phyloP scores from a whole-genome alignment of 225 moss, liverwort and hornwort genomes.

The Pseudoscleropodium purum region DNA sequence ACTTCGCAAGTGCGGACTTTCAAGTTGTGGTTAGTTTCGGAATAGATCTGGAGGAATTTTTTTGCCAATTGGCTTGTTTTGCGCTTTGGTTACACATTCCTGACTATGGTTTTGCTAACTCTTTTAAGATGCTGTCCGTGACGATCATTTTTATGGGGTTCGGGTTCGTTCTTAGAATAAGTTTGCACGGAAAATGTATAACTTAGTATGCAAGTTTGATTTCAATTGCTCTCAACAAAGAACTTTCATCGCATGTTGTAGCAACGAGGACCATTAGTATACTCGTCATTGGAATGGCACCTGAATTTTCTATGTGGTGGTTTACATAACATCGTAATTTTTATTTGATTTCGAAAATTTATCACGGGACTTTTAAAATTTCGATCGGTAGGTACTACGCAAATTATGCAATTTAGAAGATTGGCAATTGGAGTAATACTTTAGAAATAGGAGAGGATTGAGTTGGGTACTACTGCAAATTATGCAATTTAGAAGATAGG shows the following conservation, averaged over 20 bases:
- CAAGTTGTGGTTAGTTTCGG: background rate
- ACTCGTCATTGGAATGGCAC: background rate
- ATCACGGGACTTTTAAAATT: background rate
- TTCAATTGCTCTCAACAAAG: background rate
- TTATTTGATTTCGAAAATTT: background rate
- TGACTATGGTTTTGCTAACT: background rate
- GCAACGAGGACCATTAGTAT: background rate
- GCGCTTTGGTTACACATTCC: background rate
- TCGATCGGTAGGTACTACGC: background rate
- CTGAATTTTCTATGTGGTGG: background rate
- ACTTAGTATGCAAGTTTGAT: background rate
- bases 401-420: background rate
- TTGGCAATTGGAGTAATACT: no score
- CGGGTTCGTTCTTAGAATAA: background rate
- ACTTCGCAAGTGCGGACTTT: slow-evolving; percentile 1
- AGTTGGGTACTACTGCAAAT: background rate
- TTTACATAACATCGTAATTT: no score
- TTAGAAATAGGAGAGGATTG: background rate
- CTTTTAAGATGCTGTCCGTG: background rate
- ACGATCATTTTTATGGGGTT: background rate
- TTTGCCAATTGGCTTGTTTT: background rate
- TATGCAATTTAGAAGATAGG: background rate
- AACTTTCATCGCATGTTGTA: background rate
- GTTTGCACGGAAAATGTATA: background rate
- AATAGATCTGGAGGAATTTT: background rate